phyloP scores from a whole-genome alignment of 2,329 filamentous ascomycete species.

The Monascus ruber region DNA sequence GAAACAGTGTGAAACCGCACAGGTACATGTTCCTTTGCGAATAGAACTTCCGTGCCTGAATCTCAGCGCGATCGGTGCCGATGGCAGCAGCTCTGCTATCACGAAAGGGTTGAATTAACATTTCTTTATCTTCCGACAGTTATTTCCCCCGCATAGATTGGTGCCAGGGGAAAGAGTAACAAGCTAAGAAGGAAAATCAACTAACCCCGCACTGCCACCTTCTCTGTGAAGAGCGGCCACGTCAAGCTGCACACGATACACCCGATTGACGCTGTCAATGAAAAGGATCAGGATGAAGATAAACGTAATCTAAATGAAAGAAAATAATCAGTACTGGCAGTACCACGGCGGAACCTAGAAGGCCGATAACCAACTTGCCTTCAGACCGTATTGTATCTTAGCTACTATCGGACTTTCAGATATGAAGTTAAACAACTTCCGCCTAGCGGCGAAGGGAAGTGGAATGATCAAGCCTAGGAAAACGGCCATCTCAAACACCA shows the following conservation, averaged over 20 bases:
- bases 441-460: conserved; percentile 74
- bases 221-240: conserved; percentile 61
- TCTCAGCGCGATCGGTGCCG: conserved; percentile 91
- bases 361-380: conserved; percentile 39
- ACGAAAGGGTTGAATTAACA: conserved; percentile 5
- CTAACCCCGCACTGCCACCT: conserved; percentile 41
- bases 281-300: conserved; percentile 98
- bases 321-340: not conserved
- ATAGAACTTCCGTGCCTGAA: conserved; percentile 99
- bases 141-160: not conserved
- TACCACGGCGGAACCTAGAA: conserved; percentile 2
- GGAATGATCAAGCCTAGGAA: conserved; percentile 53
- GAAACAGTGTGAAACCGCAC: conserved; percentile 97
- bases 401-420: conserved; percentile 76
- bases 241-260: conserved; percentile 93
- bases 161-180: conserved; percentile 5
- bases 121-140: not conserved
- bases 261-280: conserved; percentile 88
- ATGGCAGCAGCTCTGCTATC: conserved; percentile 55
- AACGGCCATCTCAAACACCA: conserved; percentile 40
- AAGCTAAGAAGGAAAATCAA: conserved; percentile 4
- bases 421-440: conserved; percentile 90
- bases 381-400: conserved; percentile 93
- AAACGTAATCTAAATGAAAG: conserved; percentile 63
- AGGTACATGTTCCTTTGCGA: conserved; percentile 99